Conservation (phyloP, 2,329 filamentous ascomycete species). For the Aspergillus sp. region DNA sequence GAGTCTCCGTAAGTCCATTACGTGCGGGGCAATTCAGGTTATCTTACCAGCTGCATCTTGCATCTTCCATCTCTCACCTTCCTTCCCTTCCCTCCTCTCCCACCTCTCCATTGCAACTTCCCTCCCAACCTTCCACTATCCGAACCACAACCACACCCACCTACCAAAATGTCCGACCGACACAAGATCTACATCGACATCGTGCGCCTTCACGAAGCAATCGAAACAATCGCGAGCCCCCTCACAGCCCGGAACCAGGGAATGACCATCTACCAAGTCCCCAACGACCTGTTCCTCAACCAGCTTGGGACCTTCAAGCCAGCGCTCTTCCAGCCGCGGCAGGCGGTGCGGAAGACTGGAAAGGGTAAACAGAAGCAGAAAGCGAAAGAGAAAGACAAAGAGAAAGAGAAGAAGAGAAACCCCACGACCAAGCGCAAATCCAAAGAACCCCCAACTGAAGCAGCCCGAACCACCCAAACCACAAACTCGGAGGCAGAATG, state of each 20-base stretch:
- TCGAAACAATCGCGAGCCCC: neutral
- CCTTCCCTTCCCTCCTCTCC: neutral
- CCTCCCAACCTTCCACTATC: neutral
- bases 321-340: neutral
- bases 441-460: too few relatives aligned
- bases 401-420: too few relatives aligned
- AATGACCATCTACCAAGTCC: conserved; percentile 1
- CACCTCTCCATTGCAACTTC: neutral
- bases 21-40: too few relatives aligned
- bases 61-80: neutral
- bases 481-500: neutral
- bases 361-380: neutral
- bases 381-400: neutral
- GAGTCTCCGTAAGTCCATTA: too few relatives aligned
- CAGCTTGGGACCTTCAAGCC: neutral
- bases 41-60: too few relatives aligned
- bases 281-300: neutral
- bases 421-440: neutral
- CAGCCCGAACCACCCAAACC: neutral
- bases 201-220: conserved; percentile 3
- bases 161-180: neutral
- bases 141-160: neutral
- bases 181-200: conserved; percentile 1
- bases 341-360: neutral
- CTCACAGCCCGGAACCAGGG: neutral